Base-by-base conservation (phyloP, 768 basidiomycete genomes). In the Termitomyces sp. region DNA sequence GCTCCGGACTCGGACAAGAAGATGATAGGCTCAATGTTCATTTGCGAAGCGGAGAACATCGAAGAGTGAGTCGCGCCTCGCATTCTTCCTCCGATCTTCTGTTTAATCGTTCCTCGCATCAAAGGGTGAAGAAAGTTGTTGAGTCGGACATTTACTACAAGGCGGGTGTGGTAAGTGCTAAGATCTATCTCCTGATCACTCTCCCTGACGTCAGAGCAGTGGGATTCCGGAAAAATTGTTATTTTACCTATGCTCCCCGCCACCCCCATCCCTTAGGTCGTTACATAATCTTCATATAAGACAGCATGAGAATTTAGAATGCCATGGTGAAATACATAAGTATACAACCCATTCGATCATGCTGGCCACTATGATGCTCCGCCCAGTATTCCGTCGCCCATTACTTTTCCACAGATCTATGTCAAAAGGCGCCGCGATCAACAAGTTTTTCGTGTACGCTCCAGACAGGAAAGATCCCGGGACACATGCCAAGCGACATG, bases 11-110 rank as follows among this genome's bases (percentile, higher is more conserved):
- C 74, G 12, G 72, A 80, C 31, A 82, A 78, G 69, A 86, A 83
- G 67, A 76, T 89, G 71, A 70, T 85, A 37, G 87, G 84, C n/a
- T 87, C 84, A 0, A 69, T 77, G 58, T 72, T 87, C 45, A 72
- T 88, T 24, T 78, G 75, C 54, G 78, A 86, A 64, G 82, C 82
- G 2, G 78, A 79, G 53, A 79, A 72, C 34, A 68, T 86, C 45
- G 84, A 83, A 37, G 76, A 79, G 69, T 77, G 55, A 61, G 75
- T 27, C 12, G 24, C 31, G 22, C 41, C 22, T 27, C 22, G 9
- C 15, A n/a, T 16, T 41, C 16, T 37, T 52, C 16, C 20, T 13
- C 55, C 18, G 16, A 54, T 24, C 27, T 13, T 31, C 33, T 46
- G 5, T 33, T 56, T 34, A 55, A 56, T 47, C 7, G 36, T 11